These are phyloP conservation scores for Globisporangium spiculum DNA, from an alignment of 352 stramenopile species.

Conservation along the genomic window DNA sequence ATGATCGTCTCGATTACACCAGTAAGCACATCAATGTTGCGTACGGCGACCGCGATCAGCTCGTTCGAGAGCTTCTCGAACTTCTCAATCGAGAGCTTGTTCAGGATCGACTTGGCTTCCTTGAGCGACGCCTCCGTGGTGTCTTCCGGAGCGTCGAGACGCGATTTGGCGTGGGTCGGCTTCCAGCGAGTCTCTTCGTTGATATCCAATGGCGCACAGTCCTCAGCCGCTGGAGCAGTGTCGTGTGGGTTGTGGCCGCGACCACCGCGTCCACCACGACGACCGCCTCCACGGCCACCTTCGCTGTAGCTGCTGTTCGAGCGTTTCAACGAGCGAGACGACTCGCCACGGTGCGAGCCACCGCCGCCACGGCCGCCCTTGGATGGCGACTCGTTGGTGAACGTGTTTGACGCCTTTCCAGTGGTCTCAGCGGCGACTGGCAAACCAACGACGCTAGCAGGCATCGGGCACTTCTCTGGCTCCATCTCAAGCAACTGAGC, in stretches of 20 bases:
- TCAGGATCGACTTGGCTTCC: conserved; percentile 91
- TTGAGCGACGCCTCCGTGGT: conserved; percentile 75
- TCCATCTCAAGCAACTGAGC: conserved; percentile 73
- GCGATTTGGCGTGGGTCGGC: conserved; percentile 59
- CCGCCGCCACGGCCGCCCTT: conserved; percentile 16
- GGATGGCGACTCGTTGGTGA: conserved; percentile 2
- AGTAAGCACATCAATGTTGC: conserved; percentile 72
- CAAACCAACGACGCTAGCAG: conserved; percentile 45
- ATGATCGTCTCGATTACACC: conserved; percentile 93
- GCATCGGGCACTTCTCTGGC: conserved; percentile 48
- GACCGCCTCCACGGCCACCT: conserved; percentile 37
- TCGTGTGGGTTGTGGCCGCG: conserved; percentile 41
- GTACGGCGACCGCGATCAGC: conserved; percentile 90
- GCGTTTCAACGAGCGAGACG: conserved; percentile 39
- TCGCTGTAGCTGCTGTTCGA: conserved; percentile 43
- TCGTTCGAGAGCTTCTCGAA: conserved; percentile 94
- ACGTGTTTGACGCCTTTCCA: conserved; percentile 38
- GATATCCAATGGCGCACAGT: conserved; percentile 66
- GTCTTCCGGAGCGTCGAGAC: conserved; percentile 41
- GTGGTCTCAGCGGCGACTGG: conserved; percentile 46
- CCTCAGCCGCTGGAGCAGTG: conserved; percentile 52
- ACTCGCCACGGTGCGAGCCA: conserved; percentile 39
- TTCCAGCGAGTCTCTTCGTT: conserved; percentile 87
- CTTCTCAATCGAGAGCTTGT: conserved; percentile 97
- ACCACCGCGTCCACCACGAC: conserved; percentile 40